These are phyloP conservation scores for Chytriomyces confervae DNA, from an alignment of 192 early-diverging fungal species.

Conservation along the genomic window DNA sequence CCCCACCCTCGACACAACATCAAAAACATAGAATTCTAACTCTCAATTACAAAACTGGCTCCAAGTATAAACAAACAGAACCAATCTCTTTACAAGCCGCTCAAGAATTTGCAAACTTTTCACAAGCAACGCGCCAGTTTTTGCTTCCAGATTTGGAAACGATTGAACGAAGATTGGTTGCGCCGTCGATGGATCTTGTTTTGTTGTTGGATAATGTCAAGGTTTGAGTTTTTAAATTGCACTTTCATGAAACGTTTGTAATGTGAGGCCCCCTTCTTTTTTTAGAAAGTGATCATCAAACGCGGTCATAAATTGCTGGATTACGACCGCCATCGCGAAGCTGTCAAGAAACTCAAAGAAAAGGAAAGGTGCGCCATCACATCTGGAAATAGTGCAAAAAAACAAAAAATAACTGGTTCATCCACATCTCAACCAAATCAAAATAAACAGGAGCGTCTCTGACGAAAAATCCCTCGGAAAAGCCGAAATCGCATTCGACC, in stretches of 20 bases:
- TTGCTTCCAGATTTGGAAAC: slow-evolving; percentile 71
- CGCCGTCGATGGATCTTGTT: slow-evolving; percentile 79
- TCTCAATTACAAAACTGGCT: not conserved
- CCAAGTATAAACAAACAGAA: slow-evolving; percentile 33
- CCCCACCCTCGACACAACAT: not conserved
- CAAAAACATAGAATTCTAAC: not conserved
- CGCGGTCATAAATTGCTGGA: slow-evolving; percentile 91
- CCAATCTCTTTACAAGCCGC: slow-evolving; percentile 43
- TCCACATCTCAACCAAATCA: not conserved
- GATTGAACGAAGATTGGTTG: slow-evolving; percentile 79
- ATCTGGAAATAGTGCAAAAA: not conserved
- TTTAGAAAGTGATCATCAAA: slow-evolving; percentile 78
- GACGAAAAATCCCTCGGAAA: slow-evolving; percentile 59
- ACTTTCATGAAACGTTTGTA: not conserved
- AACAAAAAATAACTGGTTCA: not conserved
- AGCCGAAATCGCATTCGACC: slow-evolving; percentile 74
- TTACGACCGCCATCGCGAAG: slow-evolving; percentile 81
- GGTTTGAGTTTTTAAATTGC: slow-evolving; percentile 1
- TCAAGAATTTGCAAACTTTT: slow-evolving; percentile 60
- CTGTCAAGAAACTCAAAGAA: slow-evolving; percentile 75
- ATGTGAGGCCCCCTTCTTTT: not conserved
- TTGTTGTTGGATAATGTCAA: slow-evolving; percentile 77
- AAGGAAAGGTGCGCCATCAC: slow-evolving; percentile 25
- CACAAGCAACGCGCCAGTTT: slow-evolving; percentile 55
- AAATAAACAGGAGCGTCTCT: slow-evolving; percentile 40